Conservation (phyloP, 495 filamentous ascomycete species). For the Penicillium ochrochloron region DNA sequence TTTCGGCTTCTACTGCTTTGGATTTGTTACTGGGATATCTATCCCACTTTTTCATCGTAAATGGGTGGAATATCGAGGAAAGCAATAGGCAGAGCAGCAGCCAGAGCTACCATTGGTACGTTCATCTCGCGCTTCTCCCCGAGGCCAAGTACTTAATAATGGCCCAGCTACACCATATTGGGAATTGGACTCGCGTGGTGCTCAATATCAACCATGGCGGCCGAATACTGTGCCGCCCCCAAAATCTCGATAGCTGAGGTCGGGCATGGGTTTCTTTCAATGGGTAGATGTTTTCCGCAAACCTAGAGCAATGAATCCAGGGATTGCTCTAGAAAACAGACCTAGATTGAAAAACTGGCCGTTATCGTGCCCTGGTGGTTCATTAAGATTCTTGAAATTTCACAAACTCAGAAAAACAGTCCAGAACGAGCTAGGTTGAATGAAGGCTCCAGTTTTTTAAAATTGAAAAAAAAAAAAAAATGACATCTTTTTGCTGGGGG, state of each 20-base stretch:
- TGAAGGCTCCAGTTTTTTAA: too few species aligned
- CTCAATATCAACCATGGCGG: neutral
- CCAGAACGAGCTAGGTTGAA: too few species aligned
- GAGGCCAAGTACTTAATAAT: neutral
- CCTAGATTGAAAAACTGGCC: too few species aligned
- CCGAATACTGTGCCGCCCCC: neutral
- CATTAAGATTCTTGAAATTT: too few species aligned
- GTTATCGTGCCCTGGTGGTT: too few species aligned
- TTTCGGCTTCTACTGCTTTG: constrained; percentile 4
- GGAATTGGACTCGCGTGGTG: neutral
- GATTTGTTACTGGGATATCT: neutral
- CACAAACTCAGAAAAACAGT: too few species aligned
- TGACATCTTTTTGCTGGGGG: too few species aligned
- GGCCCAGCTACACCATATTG: neutral
- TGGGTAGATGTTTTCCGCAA: too few species aligned
- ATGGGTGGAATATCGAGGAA: neutral
- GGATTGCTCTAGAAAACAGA: too few species aligned
- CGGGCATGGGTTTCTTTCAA: too few species aligned
- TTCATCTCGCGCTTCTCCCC: neutral
- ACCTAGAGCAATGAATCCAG: too few species aligned
- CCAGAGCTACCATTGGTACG: neutral
- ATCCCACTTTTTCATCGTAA: neutral
- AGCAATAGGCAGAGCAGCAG: neutral
- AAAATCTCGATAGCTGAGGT: neutral
- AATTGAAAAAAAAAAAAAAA: too few species aligned